Percentiles rank a stretch among this genome's conserved stretches.
These are phyloP conservation scores for Fusarium globosum DNA, from an alignment of 2,329 filamentous ascomycete genomes.

Conservation along the genomic window DNA sequence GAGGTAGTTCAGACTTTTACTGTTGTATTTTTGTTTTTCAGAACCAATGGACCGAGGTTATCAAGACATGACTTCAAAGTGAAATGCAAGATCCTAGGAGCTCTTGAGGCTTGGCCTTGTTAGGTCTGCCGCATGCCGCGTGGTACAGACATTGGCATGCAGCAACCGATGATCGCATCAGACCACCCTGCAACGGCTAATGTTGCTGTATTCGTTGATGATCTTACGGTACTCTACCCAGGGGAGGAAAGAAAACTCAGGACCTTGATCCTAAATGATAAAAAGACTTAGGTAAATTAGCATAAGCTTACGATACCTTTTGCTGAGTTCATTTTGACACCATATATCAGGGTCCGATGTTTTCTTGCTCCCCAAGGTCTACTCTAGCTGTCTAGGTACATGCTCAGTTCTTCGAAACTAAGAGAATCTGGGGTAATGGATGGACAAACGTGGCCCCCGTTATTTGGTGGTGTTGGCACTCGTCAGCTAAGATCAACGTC, in stretches of 20 bases:
- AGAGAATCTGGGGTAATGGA: conserved; percentile 20
- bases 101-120: conserved; percentile 8
- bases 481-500: background rate
- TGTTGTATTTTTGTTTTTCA: background rate
- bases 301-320: background rate
- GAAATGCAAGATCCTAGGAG: background rate
- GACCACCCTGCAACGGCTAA: conserved; percentile 24
- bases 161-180: conserved; percentile 13
- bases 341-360: background rate
- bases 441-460: background rate
- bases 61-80: background rate
- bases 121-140: background rate
- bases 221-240: background rate
- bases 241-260: background rate
- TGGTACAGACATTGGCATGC: conserved; percentile 17
- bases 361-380: background rate
- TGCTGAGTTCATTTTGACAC: background rate
- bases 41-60: background rate
- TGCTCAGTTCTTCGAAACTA: conserved; percentile 4
- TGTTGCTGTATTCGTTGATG: background rate
- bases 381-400: background rate
- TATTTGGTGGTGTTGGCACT: conserved; percentile 5
- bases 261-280: background rate
- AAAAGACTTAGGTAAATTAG: background rate
- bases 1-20: background rate